phyloP scores from a whole-genome alignment of 108 stramenopile genomes.

The Asterionellopsis glacialis region DNA sequence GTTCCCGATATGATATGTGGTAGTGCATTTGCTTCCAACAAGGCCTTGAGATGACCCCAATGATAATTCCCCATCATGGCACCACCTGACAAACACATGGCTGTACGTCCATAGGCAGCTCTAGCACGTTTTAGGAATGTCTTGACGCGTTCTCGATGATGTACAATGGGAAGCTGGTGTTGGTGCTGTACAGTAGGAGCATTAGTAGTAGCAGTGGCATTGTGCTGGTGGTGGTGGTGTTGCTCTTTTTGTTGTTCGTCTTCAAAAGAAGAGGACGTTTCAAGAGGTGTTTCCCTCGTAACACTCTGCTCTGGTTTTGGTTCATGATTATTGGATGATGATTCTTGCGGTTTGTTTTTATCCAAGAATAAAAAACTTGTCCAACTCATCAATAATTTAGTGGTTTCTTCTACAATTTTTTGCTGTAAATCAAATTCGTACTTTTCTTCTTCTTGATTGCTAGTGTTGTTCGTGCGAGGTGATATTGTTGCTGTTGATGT shows the following conservation, averaged over 20 bases:
- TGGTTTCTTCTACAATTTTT: constrained; percentile 2
- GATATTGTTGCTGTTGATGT: constrained; percentile 19
- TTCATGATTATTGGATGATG: too few relatives aligned
- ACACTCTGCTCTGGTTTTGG: too few relatives aligned
- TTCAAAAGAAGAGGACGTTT: too few relatives aligned
- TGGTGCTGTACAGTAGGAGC: too few relatives aligned
- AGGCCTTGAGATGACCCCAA: constrained; percentile 85
- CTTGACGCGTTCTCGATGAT: constrained; percentile 50
- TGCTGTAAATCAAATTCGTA: neutral
- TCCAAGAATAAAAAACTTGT: too few relatives aligned
- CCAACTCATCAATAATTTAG: constrained; percentile 2
- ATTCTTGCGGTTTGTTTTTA: too few relatives aligned
- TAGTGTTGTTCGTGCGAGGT: neutral
- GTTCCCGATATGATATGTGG: constrained; percentile 94
- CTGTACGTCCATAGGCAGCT: constrained; percentile 95
- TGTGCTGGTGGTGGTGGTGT: neutral
- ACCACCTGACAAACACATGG: constrained; percentile 91
- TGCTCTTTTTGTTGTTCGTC: too few relatives aligned
- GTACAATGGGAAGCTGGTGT: too few relatives aligned
- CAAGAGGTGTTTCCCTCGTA: too few relatives aligned
- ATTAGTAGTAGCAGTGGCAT: neutral
- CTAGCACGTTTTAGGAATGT: constrained; percentile 82
- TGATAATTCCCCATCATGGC: constrained; percentile 95
- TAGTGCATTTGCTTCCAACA: constrained; percentile 75
- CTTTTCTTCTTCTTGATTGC: neutral